phyloP scores from a whole-genome alignment of 1,284 basidiomycete species.

The Pyrrhoderma noxium region DNA sequence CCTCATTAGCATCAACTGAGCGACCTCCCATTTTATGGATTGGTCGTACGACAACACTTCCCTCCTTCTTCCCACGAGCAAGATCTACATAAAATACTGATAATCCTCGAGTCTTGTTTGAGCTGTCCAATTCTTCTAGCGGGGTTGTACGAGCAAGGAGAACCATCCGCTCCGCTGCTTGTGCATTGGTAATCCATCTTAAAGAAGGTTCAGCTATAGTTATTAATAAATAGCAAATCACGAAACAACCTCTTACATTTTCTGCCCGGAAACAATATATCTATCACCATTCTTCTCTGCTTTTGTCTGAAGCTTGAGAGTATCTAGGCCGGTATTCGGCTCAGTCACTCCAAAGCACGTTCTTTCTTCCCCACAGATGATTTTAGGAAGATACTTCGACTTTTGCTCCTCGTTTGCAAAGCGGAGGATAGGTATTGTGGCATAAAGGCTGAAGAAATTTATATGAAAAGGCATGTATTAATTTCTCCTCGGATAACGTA shows the following conservation, averaged over 20 bases:
- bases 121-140: conserved; percentile 19
- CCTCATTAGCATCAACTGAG: conserved; percentile 29
- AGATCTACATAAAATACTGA: conserved; percentile 25
- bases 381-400: conserved; percentile 26
- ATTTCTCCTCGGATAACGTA: not conserved
- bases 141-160: conserved; percentile 29
- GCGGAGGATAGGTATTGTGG: conserved; percentile 20
- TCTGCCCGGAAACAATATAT: conserved; percentile 27
- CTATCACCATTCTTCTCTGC: conserved; percentile 18
- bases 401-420: conserved; percentile 21
- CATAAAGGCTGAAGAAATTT: conserved; percentile 18
- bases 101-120: conserved; percentile 17
- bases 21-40: conserved; percentile 33
- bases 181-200: conserved; percentile 23
- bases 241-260: conserved; percentile 23
- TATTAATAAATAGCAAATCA: conserved; percentile 10
- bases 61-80: conserved; percentile 19
- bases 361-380: conserved; percentile 28
- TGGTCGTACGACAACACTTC: conserved; percentile 26
- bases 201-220: not conserved
- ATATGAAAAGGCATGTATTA: not conserved
- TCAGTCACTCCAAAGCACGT: conserved; percentile 33
- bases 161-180: conserved; percentile 27
- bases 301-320: conserved; percentile 26
- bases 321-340: conserved; percentile 28